Evolutionary conservation across 768 basidiomycete species (phyloP).

Genomic region (Sporobolomyces phaffii): DNA sequence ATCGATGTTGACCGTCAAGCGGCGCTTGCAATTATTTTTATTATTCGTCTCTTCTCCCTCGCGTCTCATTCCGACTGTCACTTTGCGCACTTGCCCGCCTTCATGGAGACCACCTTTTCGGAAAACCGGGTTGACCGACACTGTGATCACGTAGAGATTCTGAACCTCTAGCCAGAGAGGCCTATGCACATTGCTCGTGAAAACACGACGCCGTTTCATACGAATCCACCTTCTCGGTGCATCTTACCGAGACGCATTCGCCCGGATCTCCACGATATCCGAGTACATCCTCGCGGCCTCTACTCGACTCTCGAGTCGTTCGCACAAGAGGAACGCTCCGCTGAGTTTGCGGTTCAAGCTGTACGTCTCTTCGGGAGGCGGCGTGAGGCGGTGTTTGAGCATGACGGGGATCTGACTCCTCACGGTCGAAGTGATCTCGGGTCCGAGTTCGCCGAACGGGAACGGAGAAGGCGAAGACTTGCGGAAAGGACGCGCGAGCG

Average conservation of each 20-base stretch:
- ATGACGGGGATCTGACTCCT: slow-evolving; percentile 79
- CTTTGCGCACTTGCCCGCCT: too few species aligned
- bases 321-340: slow-evolving; percentile 51
- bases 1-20: too few species aligned
- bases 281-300: slow-evolving; percentile 57
- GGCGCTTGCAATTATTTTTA: not conserved
- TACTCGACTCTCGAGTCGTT: slow-evolving; percentile 63
- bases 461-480: slow-evolving; percentile 62
- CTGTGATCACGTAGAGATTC: too few species aligned
- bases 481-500: slow-evolving; percentile 81
- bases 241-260: not conserved
- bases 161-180: too few species aligned
- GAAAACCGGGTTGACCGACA: too few species aligned
- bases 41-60: not conserved
- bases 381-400: slow-evolving; percentile 78
- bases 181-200: too few species aligned
- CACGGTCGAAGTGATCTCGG: slow-evolving; percentile 65
- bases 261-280: not conserved
- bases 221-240: not conserved
- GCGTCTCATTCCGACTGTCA: too few species aligned
- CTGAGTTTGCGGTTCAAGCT: slow-evolving; percentile 68
- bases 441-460: slow-evolving; percentile 58
- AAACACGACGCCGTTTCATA: too few species aligned
- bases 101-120: too few species aligned
- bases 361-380: slow-evolving; percentile 90